A percentile compares a stretch with the other conserved stretches of the same genome.
phyloP scores from a whole-genome alignment of 2,329 filamentous ascomycete species.

The Hymenoscyphus infarciens region DNA sequence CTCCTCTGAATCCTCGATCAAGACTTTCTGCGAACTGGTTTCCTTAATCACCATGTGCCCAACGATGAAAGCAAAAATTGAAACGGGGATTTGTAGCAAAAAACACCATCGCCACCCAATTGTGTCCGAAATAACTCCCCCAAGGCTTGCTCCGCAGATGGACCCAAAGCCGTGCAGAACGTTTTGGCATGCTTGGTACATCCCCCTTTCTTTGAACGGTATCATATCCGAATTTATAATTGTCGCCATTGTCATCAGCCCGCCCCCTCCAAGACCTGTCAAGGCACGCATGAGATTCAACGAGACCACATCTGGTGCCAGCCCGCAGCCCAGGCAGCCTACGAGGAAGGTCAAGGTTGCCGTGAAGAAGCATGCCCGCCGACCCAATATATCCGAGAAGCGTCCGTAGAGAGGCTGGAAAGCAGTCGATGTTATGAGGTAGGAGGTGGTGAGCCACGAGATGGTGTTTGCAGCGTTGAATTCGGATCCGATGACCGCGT shows the following conservation, averaged over 20 bases:
- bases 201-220: conserved; percentile 50
- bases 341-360: conserved; percentile 57
- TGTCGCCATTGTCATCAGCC: conserved; percentile 63
- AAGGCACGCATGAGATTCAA: conserved; percentile 64
- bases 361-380: conserved; percentile 61
- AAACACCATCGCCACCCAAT: too few relatives aligned
- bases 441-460: too few relatives aligned
- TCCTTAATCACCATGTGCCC: too few relatives aligned
- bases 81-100: too few relatives aligned
- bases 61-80: too few relatives aligned
- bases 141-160: too few relatives aligned
- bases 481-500: too few relatives aligned
- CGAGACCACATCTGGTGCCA: conserved; percentile 54
- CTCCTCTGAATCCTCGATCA: too few relatives aligned
- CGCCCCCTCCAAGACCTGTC: conserved; percentile 67
- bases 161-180: too few relatives aligned
- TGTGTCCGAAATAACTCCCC: too few relatives aligned
- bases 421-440: conserved; percentile 63
- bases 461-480: too few relatives aligned
- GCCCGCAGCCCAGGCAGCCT: conserved; percentile 62
- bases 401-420: conserved; percentile 71
- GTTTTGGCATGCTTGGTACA: conserved; percentile 40
- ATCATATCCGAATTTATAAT: conserved; percentile 65
- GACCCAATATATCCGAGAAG: conserved; percentile 66
- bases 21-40: too few relatives aligned